Conservation (phyloP, 257 asterid genomes). For the Solanum raphanifolium region DNA sequence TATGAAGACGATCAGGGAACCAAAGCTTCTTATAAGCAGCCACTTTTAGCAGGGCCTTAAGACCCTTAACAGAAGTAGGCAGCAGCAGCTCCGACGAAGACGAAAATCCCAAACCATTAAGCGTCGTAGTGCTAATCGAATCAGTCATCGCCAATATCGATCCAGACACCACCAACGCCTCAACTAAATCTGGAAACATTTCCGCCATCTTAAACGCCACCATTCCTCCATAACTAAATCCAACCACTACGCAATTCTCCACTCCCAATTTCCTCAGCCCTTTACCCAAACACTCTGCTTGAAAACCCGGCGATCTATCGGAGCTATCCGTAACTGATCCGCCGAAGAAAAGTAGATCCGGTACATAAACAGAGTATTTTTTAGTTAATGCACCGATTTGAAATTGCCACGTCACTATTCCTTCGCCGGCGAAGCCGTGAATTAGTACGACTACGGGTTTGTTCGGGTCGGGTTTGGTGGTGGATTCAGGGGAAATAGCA, state of each 20-base stretch:
- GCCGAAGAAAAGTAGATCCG: slow-evolving; percentile 89
- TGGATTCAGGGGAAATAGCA: background rate
- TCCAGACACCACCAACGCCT: slow-evolving; percentile 59
- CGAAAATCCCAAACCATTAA: slow-evolving; percentile 53
- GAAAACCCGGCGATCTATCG: slow-evolving; percentile 72
- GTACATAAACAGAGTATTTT: slow-evolving; percentile 62
- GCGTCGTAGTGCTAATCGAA: slow-evolving; percentile 35
- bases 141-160: slow-evolving; percentile 81
- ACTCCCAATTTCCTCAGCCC: slow-evolving; percentile 58
- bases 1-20: slow-evolving; percentile 82
- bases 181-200: slow-evolving; percentile 51
- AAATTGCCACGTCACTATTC: slow-evolving; percentile 82
- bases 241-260: slow-evolving; percentile 63
- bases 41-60: slow-evolving; percentile 63
- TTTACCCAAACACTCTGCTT: slow-evolving; percentile 57
- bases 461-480: slow-evolving; percentile 15
- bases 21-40: slow-evolving; percentile 74
- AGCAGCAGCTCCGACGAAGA: slow-evolving; percentile 73
- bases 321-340: slow-evolving; percentile 48
- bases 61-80: slow-evolving; percentile 60
- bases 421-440: slow-evolving; percentile 79
- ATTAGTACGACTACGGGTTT: slow-evolving; percentile 62
- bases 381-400: slow-evolving; percentile 62
- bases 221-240: slow-evolving; percentile 95
- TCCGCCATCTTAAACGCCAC: slow-evolving; percentile 94